These are phyloP conservation scores for Thalassiosira profunda DNA, from an alignment of 108 stramenopile species.

Conservation along the genomic window DNA sequence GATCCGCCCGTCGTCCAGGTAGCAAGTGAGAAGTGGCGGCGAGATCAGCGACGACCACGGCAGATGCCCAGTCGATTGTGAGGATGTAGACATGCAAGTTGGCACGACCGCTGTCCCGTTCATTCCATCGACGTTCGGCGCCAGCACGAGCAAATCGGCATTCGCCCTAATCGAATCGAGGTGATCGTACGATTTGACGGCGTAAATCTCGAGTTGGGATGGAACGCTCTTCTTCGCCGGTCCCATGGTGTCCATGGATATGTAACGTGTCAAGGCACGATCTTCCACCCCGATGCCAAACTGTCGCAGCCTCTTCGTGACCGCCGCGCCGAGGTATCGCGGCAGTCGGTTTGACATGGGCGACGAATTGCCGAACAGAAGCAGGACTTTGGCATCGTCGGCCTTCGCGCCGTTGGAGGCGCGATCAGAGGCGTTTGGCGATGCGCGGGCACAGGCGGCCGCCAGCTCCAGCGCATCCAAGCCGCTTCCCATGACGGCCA, in stretches of 20 bases:
- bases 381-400: constrained; percentile 46
- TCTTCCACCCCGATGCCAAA: constrained; percentile 71
- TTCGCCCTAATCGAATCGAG: constrained; percentile 59
- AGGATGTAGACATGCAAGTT: background rate
- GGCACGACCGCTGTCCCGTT: constrained; percentile 66
- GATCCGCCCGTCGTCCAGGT: constrained; percentile 79
- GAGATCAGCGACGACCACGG: constrained; percentile 48
- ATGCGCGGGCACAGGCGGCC: constrained; percentile 34
- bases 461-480: constrained; percentile 86
- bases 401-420: background rate
- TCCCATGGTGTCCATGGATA: constrained; percentile 44
- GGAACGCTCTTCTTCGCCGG: background rate
- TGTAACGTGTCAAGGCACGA: constrained; percentile 78
- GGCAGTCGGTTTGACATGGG: constrained; percentile 67
- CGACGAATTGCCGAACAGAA: constrained; percentile 68
- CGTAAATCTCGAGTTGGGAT: constrained; percentile 63
- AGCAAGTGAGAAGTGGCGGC: constrained; percentile 73
- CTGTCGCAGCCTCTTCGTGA: constrained; percentile 66
- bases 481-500: constrained; percentile 82
- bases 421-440: background rate
- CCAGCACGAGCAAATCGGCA: constrained; percentile 70
- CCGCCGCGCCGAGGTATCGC: constrained; percentile 71
- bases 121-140: constrained; percentile 71
- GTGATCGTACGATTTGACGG: constrained; percentile 82
- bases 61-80: constrained; percentile 37